These are phyloP conservation scores for Guillardia theta DNA, from an alignment of 78 protist species.

Conservation along the genomic window DNA sequence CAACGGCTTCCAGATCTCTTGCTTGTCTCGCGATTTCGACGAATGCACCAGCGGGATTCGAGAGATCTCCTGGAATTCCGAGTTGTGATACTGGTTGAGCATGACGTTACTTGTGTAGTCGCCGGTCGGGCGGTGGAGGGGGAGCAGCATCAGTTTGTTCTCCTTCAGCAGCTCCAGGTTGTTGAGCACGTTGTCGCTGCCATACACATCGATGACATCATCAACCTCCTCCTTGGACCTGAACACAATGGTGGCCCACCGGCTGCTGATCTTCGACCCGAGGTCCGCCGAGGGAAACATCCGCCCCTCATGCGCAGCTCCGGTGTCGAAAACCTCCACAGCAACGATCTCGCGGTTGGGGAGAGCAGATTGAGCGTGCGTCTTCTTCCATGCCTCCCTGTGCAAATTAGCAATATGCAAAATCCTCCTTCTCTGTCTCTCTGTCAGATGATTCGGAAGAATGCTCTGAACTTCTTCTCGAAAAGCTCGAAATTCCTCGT, in stretches of 20 bases:
- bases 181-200: neutral
- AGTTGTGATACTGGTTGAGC: too few species aligned
- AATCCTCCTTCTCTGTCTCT: neutral
- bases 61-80: too few species aligned
- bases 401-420: neutral
- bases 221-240: neutral
- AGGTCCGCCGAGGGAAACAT: neutral
- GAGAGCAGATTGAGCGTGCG: neutral
- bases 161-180: neutral
- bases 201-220: neutral
- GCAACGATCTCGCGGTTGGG: neutral
- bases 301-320: neutral
- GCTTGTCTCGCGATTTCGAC: neutral
- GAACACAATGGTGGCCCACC: slow-evolving; percentile 7
- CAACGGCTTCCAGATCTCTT: neutral
- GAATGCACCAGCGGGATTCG: neutral
- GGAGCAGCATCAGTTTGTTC: neutral
- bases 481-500: neutral
- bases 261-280: neutral
- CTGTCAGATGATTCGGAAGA: too few species aligned
- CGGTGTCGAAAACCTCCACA: neutral
- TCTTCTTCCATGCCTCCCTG: neutral
- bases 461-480: neutral
- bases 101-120: too few species aligned
- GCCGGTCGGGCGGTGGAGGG: neutral